Conservation (phyloP, 179 eudicot genomes). For the Silene coronaria region DNA sequence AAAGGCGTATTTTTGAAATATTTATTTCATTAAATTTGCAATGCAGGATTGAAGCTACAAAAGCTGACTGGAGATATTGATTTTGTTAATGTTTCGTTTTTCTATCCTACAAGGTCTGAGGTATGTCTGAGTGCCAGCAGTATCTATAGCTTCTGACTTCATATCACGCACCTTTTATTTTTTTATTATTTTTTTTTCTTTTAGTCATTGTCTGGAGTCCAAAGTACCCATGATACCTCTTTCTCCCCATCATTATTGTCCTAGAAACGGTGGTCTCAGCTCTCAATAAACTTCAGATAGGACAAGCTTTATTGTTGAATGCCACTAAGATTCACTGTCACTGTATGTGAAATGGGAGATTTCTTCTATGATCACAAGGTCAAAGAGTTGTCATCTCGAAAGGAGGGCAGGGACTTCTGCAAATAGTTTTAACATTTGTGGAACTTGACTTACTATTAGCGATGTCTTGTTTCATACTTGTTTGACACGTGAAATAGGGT, state of each 20-base stretch:
- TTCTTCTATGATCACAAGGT: background rate
- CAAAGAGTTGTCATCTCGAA: constrained; percentile 7
- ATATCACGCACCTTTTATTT: background rate
- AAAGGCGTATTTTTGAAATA: background rate
- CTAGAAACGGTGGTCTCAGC: background rate
- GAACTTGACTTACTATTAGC: constrained; percentile 1
- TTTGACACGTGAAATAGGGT: background rate
- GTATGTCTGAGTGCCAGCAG: constrained; percentile 32
- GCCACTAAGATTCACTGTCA: background rate
- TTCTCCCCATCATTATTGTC: constrained; percentile 1
- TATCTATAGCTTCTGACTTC: constrained; percentile 6
- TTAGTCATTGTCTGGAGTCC: background rate
- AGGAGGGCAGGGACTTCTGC: background rate
- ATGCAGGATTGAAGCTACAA: constrained; percentile 67
- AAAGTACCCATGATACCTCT: background rate
- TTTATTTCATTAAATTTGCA: background rate
- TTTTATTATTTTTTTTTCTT: background rate
- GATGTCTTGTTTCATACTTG: background rate
- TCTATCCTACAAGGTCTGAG: constrained; percentile 67
- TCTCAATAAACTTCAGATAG: background rate
- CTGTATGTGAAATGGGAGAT: background rate
- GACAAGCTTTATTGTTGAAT: constrained; percentile 3
- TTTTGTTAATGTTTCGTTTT: constrained; percentile 69
- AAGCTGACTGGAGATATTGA: constrained; percentile 60
- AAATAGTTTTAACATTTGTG: constrained; percentile 6